Evolutionary conservation across 176 grass and related monocot genomes (phyloP), one percentile per base, ranked within the genome.

Genomic region (Chrysopogon serrulatus): DNA sequence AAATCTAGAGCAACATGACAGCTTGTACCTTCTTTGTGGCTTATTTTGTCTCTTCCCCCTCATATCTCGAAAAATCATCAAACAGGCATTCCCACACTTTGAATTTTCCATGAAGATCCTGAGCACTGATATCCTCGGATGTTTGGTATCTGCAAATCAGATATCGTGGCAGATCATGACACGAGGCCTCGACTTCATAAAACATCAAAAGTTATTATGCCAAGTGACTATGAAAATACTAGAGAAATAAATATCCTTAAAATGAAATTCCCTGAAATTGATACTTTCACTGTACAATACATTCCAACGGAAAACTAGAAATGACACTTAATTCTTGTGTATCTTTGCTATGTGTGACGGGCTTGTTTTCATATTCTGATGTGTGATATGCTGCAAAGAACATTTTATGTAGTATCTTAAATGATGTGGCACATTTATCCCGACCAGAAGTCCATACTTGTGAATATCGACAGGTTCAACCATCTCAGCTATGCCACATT

Each of bases 381-480:
- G 39, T 18, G 87, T 65, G 57, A 98, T 91, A 48, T 98, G 92
- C 48, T 93, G 88, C 81, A 98, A 77, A 49, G 63, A 90, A 82
- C 86, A 80, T 60, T 98, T 98, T n/a, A n/a, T 27, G 95, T 83
- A 41, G 93, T 77, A 85, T 98, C 95, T 86, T 98, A 95, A 48
- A 98, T 54, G 9, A 98, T 98, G 72, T 93, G 95, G 92, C 95
- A 98, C 95, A 98, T 82, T 98, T 98, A 87, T 98, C 92, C 76
- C 93, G 92, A 86, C 95, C 95, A 98, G 68, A 98, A 89, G 72
- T 98, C 92, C 95, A 98, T 92, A 77, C 70, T 88, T 95, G 17
- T 92, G 84, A 71, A 98, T 95, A 84, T 98, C 88, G 3, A 98
- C 92, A 71, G 84, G 88, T 35, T 90, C 88, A 79, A 93, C 78